Conservation (phyloP, 2,329 filamentous ascomycete species). For the Grosmannia penicillata region DNA sequence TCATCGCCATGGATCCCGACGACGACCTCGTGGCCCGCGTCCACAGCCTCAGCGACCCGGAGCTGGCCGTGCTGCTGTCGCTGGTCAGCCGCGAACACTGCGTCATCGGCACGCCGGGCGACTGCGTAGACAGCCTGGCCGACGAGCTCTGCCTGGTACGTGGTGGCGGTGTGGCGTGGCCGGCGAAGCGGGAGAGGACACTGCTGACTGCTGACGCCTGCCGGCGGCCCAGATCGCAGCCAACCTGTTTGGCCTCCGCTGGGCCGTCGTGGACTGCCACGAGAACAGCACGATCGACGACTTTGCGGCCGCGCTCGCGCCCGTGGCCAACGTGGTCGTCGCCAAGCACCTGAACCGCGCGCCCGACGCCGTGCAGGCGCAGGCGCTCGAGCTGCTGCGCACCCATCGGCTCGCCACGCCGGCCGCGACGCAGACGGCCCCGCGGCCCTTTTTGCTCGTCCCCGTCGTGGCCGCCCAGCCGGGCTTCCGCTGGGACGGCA, state of each 20-base stretch:
- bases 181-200: too few relatives aligned
- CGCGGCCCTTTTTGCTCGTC: conserved; percentile 66
- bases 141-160: conserved; percentile 57
- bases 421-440: conserved; percentile 57
- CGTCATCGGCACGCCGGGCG: conserved; percentile 59
- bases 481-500: conserved; percentile 19
- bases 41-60: conserved; percentile 70
- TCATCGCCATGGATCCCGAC: conserved; percentile 6
- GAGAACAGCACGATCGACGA: conserved; percentile 63
- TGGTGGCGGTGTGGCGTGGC: too few relatives aligned
- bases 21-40: conserved; percentile 51
- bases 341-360: conserved; percentile 66
- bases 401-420: conserved; percentile 64
- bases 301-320: conserved; percentile 58
- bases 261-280: conserved; percentile 58
- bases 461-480: conserved; percentile 45
- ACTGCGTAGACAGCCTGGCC: conserved; percentile 51
- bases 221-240: conserved; percentile 37
- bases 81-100: conserved; percentile 75
- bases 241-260: conserved; percentile 58
- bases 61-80: conserved; percentile 72
- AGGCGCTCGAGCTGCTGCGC: conserved; percentile 63
- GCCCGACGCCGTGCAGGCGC: conserved; percentile 65
- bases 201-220: neutral
- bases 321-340: conserved; percentile 70